These are phyloP conservation scores for Ophiostoma piceae DNA, from an alignment of 2,329 filamentous ascomycete genomes.

Conservation along the genomic window DNA sequence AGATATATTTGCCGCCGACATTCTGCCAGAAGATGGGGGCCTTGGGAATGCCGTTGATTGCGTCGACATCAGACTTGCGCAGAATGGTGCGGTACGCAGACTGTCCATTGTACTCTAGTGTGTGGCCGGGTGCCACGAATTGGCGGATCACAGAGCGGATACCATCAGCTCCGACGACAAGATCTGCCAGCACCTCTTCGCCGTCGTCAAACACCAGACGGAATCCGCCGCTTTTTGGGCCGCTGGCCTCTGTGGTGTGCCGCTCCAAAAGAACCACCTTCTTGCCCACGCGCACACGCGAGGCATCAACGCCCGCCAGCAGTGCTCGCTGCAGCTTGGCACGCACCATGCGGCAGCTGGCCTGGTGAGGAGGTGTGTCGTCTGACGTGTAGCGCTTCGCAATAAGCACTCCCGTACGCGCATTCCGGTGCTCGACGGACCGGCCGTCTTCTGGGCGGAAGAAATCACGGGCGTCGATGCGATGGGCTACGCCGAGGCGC, in stretches of 20 bases:
- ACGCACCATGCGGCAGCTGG: slow-evolving; percentile 33
- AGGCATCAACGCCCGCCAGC: slow-evolving; percentile 41
- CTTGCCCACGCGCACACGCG: slow-evolving; percentile 42
- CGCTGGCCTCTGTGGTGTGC: not conserved
- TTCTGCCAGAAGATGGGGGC: slow-evolving; percentile 35
- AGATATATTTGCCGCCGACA: slow-evolving; percentile 33
- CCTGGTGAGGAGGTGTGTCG: slow-evolving; percentile 30
- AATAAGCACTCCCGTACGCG: slow-evolving; percentile 33
- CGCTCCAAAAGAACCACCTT: slow-evolving; percentile 37
- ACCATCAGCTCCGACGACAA: slow-evolving; percentile 50
- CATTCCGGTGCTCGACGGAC: slow-evolving; percentile 33
- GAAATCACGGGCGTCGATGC: slow-evolving; percentile 33
- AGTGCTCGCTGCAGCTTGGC: slow-evolving; percentile 46
- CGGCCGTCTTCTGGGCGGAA: slow-evolving; percentile 31
- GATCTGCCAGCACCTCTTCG: slow-evolving; percentile 37
- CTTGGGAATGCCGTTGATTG: slow-evolving; percentile 33
- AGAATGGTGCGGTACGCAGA: slow-evolving; percentile 35
- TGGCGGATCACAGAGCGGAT: slow-evolving; percentile 40
- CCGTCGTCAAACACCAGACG: slow-evolving; percentile 44
- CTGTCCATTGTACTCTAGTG: slow-evolving; percentile 41
- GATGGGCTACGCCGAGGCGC: slow-evolving; percentile 33
- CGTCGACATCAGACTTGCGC: slow-evolving; percentile 28
- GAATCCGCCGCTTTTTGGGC: slow-evolving; percentile 33
- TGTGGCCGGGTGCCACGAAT: slow-evolving; percentile 39
- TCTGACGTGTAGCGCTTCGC: slow-evolving; percentile 27